A percentile compares a stretch with the other conserved stretches of the same genome.
These are phyloP conservation scores for Syzygium aqueum DNA, from an alignment of 345 rosid species.

Conservation along the genomic window DNA sequence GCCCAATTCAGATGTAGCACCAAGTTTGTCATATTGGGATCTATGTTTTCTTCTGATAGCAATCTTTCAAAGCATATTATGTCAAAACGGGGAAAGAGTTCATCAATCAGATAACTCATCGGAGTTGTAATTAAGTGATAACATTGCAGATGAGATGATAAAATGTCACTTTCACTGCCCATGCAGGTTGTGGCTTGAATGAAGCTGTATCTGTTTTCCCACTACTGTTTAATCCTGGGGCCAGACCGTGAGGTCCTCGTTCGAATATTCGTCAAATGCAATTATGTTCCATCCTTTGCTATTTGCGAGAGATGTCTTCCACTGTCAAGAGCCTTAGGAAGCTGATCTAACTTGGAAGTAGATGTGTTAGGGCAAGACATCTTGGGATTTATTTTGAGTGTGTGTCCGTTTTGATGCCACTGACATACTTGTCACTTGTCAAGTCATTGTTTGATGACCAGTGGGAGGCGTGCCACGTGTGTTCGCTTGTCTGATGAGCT, in stretches of 20 bases:
- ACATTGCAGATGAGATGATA: neutral
- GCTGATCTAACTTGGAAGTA: neutral
- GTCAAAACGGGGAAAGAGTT: neutral
- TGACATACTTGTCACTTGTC: neutral
- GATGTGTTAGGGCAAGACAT: neutral
- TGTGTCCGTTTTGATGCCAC: neutral
- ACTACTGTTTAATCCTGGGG: neutral
- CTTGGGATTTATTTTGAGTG: neutral
- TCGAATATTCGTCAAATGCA: neutral
- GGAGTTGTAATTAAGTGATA: neutral
- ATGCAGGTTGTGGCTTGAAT: neutral
- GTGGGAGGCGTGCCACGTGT: slow-evolving; percentile 16
- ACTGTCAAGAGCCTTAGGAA: neutral
- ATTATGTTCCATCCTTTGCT: neutral
- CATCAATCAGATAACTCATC: neutral
- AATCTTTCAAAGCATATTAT: neutral
- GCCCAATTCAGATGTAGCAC: neutral
- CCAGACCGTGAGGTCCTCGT: neutral
- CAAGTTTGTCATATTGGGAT: neutral
- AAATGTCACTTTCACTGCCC: neutral
- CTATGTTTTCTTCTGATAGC: neutral
- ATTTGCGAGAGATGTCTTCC: neutral
- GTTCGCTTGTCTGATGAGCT: neutral
- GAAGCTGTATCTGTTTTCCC: neutral
- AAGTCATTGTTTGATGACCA: neutral